Conservation (phyloP, 225 moss, liverwort and hornwort species). For the Sphagnum tenellum region DNA sequence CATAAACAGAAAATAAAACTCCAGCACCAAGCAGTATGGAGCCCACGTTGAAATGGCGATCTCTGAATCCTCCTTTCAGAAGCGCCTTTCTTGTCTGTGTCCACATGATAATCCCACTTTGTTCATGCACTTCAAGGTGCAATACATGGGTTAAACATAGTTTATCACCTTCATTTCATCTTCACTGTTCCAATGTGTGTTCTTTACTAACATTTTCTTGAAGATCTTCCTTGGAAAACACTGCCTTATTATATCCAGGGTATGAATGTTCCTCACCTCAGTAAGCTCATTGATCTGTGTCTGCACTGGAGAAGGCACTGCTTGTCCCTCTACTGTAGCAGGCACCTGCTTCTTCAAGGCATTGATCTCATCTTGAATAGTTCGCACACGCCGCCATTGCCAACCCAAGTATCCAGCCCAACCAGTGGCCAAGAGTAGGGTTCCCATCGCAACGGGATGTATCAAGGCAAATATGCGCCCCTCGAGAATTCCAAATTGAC, state of each 20-base stretch:
- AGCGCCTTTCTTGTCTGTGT: slow-evolving; percentile 74
- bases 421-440: slow-evolving; percentile 45
- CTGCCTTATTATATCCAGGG: no score
- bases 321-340: slow-evolving; percentile 56
- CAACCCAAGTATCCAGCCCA: slow-evolving; percentile 82
- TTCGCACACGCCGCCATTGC: slow-evolving; percentile 95
- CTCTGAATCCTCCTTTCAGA: slow-evolving; percentile 73
- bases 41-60: slow-evolving; percentile 85
- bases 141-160: no score
- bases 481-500: slow-evolving; percentile 78
- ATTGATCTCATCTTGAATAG: slow-evolving; percentile 71
- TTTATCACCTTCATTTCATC: no score
- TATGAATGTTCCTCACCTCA: slow-evolving; percentile 31
- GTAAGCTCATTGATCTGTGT: slow-evolving; percentile 64
- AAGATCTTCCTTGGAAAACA: no score
- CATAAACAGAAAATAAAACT: slow-evolving; percentile 48
- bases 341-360: slow-evolving; percentile 79
- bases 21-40: slow-evolving; percentile 71
- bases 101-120: background rate
- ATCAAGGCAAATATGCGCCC: slow-evolving; percentile 65
- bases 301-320: slow-evolving; percentile 49
- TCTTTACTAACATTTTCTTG: no score
- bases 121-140: no score
- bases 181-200: no score
- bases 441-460: slow-evolving; percentile 79